Evolutionary conservation across 306 rosid genomes (phyloP), one percentile per base, ranked within the genome.

Genomic region (Canavalia ensiformis): DNA sequence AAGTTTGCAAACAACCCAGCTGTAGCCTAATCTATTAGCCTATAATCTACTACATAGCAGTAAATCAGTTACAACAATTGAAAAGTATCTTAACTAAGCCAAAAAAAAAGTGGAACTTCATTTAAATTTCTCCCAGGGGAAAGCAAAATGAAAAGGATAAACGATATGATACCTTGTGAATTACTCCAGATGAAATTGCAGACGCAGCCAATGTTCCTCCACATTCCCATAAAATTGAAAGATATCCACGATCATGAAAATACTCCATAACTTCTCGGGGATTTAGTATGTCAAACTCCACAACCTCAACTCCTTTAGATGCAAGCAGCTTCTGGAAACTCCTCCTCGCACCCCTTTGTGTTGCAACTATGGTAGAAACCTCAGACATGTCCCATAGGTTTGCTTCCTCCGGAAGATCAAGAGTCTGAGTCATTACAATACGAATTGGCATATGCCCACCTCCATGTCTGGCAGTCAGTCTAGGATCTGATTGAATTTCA

Each of bases 141-240:
- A 60, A 46, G 11, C 44, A 54, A 76, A 69, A 51, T 30, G 34
- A 49, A 60, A 18, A 46, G 12, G 25, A 55, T 10, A 73, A 86
- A 63, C 37, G 13, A 42, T 73, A 82, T 97, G 13, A 42, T 73
- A 82, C 98, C 98, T 95, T 93, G 87, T 91, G 97, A 87, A 93
- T 86, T 65, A 93, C 90, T 81, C 99, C 97, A 74, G 96, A 81
- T 52, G 95, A 91, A 85, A 95, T 93, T 70, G 99, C 99, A 64
- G 99, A 88, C 2, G 97, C 99, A 65, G 99, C 93, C 81, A 95
- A 83, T 34, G 97, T 90, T 78, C 99, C 99, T 79, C 98, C 99
- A 0, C 98, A 93, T 84, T 93, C 98, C 99, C 99, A 95, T 55
- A 91, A 86, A 83, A 95, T 86, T 18, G 97, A 95, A 87, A 95